phyloP scores from a whole-genome alignment of 371 early-diverging fungal genomes.

The Mucor ambiguus region DNA sequence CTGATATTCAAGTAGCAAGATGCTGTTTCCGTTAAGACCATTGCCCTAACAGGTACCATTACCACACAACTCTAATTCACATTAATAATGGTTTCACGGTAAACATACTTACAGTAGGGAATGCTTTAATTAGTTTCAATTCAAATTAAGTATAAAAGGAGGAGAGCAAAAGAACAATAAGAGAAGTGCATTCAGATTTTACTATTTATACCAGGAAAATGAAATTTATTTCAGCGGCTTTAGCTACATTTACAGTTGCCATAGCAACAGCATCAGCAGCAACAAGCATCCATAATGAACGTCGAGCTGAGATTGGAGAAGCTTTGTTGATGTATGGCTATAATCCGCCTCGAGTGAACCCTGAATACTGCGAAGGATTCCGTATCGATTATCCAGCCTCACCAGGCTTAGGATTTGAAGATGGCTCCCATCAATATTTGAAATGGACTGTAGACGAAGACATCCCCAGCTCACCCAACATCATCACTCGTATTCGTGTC shows the following conservation, averaged over 20 bases:
- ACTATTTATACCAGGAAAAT: not conserved
- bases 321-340: constrained; percentile 46
- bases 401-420: constrained; percentile 30
- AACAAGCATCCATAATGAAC: constrained; percentile 3
- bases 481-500: constrained; percentile 41
- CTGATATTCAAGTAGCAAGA: not conserved
- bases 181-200: not conserved
- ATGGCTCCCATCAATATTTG: constrained; percentile 24
- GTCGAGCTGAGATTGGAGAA: constrained; percentile 38
- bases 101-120: not conserved
- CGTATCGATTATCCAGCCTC: constrained; percentile 30
- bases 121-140: not conserved
- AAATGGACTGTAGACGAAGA: constrained; percentile 34
- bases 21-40: not conserved
- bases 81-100: not conserved
- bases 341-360: constrained; percentile 53
- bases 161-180: not conserved
- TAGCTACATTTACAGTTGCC: not conserved
- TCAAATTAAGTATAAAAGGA: constrained; percentile 9
- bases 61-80: not conserved
- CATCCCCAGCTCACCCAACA: constrained; percentile 22
- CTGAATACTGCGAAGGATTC: constrained; percentile 47
- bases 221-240: not conserved
- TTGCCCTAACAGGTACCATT: not conserved
- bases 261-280: not conserved